Evolutionary conservation across 2,329 filamentous ascomycete genomes (phyloP), one percentile per base, ranked within the genome.

Genomic region (Penicillium sp.): DNA sequence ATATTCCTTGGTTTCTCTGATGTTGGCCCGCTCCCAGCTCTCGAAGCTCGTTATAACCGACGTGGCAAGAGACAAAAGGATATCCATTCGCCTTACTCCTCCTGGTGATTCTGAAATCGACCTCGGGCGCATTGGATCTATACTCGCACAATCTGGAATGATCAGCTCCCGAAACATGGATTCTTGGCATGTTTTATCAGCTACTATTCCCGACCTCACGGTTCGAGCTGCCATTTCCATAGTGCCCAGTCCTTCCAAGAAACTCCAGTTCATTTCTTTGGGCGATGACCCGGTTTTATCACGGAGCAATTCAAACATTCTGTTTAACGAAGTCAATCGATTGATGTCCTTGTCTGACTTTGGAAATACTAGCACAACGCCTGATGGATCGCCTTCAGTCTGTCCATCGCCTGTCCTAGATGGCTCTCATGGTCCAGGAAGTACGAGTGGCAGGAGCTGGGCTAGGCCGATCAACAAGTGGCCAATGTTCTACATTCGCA

Each of bases 401-500:
- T 40, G 25, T 15, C 6, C 65, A 5, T 53, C 57, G 2, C 61
- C 67, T 58, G 47, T 66, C 57, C 49, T 63, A 61, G 63, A 46
- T 27, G 44, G 18, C 3, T 44, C 51, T 15, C 48, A 52, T 13
- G 45, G 45, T 23, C 46, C 50, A 18, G 47, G 80, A 75, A 1
- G 71, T 66, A 28, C 78, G 71, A 54, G 83, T 50, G 57, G 80
- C 32, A 82, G 76, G 61, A 69, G 67, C 6, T 59, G 71, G 10
- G 78, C 75, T 7, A 92, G 88, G 64, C 78, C 83, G 0, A 74
- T 91, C 8, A 89, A 96, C 61, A 80, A 82, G 44, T 93, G 89
- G 83, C 90, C 92, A 0, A 92, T 92, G 84, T 97, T 95, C 61
- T 87, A 84, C 59, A 71, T 97, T n/a, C 81, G 81, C 25, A 80